Conservation (phyloP, 2,329 filamentous ascomycete species). For the Diplodia sapinea region DNA sequence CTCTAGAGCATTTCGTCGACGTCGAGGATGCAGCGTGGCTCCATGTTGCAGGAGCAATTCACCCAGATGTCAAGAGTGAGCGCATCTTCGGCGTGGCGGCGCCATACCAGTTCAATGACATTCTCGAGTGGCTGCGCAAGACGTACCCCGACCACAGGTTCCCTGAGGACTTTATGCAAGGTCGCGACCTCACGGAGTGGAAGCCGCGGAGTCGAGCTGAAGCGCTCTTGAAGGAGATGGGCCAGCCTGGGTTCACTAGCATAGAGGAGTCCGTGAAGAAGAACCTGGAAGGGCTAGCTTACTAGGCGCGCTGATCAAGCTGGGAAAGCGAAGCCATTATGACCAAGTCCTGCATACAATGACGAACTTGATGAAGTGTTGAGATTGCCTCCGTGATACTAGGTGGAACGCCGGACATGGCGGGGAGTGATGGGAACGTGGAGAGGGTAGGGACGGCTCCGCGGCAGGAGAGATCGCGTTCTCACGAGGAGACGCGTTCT, state of each 20-base stretch:
- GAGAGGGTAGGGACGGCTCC: not conserved
- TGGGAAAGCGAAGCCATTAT: not conserved
- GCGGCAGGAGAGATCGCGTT: not conserved
- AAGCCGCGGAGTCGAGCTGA: conserved; percentile 8
- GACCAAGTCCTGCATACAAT: not conserved
- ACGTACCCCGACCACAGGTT: conserved; percentile 15
- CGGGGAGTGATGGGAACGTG: not conserved
- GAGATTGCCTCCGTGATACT: not conserved
- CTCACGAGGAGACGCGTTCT: conserved; percentile 6
- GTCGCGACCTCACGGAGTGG: conserved; percentile 22
- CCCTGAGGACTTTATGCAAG: conserved; percentile 16
- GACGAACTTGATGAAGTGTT: not conserved
- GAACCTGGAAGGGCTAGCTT: conserved; percentile 13
- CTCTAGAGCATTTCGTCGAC: conserved; percentile 34
- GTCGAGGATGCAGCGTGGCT: conserved; percentile 37
- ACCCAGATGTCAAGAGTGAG: conserved; percentile 33
- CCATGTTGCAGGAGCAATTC: conserved; percentile 35
- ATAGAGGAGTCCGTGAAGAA: conserved; percentile 25
- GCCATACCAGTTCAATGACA: conserved; percentile 32
- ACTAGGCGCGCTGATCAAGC: not conserved
- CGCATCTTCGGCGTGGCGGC: conserved; percentile 34
- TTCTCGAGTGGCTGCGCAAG: conserved; percentile 33
- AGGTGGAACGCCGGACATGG: not conserved
- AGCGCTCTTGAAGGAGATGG: conserved; percentile 26
- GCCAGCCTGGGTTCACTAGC: conserved; percentile 24